phyloP scores from a whole-genome alignment of 257 asterid genomes.

The Solanum bulbocastanum region DNA sequence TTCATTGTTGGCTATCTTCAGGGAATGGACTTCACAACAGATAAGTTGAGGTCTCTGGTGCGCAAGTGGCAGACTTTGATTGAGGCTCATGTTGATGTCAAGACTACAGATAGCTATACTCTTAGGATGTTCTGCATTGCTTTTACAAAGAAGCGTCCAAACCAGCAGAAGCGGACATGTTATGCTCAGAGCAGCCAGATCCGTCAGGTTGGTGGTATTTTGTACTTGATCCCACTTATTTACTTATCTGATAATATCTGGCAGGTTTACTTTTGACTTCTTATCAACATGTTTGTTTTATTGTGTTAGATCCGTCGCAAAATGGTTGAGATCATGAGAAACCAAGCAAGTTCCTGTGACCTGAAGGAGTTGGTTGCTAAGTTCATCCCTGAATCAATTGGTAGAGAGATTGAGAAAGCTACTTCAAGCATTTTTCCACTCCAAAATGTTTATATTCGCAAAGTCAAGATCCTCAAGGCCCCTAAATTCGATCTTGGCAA shows the following conservation, averaged over 20 bases:
- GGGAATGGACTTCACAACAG: conserved; percentile 73
- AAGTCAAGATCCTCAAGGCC: conserved; percentile 60
- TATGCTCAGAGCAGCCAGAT: conserved; percentile 64
- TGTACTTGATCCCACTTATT: background rate
- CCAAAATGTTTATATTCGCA: conserved; percentile 52
- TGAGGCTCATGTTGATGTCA: conserved; percentile 65
- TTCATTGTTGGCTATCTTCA: background rate
- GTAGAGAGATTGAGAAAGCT: conserved; percentile 60
- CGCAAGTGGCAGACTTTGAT: conserved; percentile 55
- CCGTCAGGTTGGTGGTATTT: conserved; percentile 31
- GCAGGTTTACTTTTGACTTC: background rate
- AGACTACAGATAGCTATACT: conserved; percentile 55
- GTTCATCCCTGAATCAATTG: conserved; percentile 56
- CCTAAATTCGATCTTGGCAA: conserved; percentile 58
- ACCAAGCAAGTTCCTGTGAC: conserved; percentile 47
- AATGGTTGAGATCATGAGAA: conserved; percentile 55
- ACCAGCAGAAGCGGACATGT: conserved; percentile 64
- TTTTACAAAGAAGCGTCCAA: conserved; percentile 60
- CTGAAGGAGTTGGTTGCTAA: conserved; percentile 51
- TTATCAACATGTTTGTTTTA: background rate
- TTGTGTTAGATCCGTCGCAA: conserved; percentile 40
- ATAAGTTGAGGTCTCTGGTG: conserved; percentile 56
- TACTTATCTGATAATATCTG: background rate
- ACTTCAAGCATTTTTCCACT: conserved; percentile 52
- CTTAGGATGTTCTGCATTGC: conserved; percentile 58